Evolutionary conservation across 2,329 filamentous ascomycete species (phyloP).

Genomic region (Truncatella angustata): DNA sequence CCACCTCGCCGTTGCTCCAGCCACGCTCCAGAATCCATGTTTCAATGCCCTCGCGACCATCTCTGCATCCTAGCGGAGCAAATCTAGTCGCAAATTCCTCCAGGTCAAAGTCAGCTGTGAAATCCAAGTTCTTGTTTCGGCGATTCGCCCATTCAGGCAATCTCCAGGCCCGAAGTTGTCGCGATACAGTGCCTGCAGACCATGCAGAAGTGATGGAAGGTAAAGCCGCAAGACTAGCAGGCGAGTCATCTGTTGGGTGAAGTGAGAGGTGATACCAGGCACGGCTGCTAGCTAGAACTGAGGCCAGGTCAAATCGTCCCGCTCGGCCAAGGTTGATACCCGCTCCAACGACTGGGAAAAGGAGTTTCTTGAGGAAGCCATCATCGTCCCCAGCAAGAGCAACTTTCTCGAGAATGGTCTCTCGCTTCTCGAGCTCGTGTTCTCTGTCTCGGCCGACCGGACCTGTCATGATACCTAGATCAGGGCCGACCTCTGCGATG

Average conservation of each 20-base stretch:
- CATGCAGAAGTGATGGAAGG: constrained; percentile 76
- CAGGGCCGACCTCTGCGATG: constrained; percentile 71
- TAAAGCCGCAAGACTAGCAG: constrained; percentile 69
- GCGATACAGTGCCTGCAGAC: constrained; percentile 90
- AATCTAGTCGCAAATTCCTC: constrained; percentile 90
- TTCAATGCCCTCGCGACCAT: constrained; percentile 89
- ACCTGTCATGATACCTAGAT: constrained; percentile 73
- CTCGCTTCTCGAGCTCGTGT: constrained; percentile 75
- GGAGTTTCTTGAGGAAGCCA: constrained; percentile 75
- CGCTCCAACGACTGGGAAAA: constrained; percentile 75
- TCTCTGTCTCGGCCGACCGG: constrained; percentile 70
- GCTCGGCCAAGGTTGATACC: constrained; percentile 78
- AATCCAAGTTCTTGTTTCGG: constrained; percentile 86
- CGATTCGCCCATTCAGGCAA: constrained; percentile 96
- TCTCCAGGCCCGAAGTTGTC: constrained; percentile 89
- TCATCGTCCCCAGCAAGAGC: constrained; percentile 78
- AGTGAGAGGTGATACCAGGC: constrained; percentile 93
- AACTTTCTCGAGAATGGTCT: constrained; percentile 82
- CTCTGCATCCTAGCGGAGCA: constrained; percentile 76
- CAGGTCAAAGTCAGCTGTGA: constrained; percentile 92
- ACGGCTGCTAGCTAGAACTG: constrained; percentile 76
- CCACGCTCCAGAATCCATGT: constrained; percentile 92
- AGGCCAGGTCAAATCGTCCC: constrained; percentile 75
- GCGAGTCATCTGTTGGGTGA: constrained; percentile 86
- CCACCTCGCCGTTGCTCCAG: constrained; percentile 97